Evolutionary conservation across 306 rosid species (phyloP).

Genomic region (Oxytropis ochrocephala): DNA sequence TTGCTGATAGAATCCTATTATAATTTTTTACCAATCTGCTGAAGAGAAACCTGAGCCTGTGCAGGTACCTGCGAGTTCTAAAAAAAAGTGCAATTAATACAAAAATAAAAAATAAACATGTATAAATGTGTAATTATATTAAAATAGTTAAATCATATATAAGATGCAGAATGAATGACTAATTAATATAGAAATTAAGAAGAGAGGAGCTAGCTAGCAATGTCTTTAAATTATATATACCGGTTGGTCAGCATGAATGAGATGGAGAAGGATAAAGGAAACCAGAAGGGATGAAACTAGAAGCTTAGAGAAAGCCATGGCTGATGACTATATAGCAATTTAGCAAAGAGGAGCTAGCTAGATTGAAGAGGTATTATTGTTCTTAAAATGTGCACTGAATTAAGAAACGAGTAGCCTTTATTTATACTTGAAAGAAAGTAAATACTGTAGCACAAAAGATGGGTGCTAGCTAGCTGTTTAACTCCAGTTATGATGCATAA

Average conservation of each 20-base stretch:
- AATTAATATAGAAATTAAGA: neutral
- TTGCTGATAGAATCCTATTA: neutral
- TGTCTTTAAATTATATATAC: slow-evolving; percentile 1
- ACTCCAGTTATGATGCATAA: neutral
- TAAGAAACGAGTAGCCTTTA: slow-evolving; percentile 25
- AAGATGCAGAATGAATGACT: too few relatives aligned
- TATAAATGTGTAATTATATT: too few relatives aligned
- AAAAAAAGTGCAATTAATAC: neutral
- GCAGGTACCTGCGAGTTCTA: slow-evolving; percentile 3
- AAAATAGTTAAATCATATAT: neutral
- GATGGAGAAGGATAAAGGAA: slow-evolving; percentile 34
- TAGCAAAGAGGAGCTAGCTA: neutral
- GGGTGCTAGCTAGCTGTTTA: neutral
- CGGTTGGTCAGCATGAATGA: slow-evolving; percentile 27
- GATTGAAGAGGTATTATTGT: neutral
- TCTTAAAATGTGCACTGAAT: slow-evolving; percentile 1
- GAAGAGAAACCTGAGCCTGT: slow-evolving; percentile 15
- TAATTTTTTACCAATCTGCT: slow-evolving; percentile 20
- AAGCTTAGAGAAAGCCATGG: slow-evolving; percentile 47
- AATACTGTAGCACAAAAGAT: neutral
- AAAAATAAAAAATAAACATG: too few relatives aligned
- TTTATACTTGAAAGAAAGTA: slow-evolving; percentile 34
- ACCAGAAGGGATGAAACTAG: slow-evolving; percentile 35
- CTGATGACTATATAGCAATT: neutral
- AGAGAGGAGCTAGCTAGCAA: neutral